Conservation (phyloP, 192 early-diverging fungal genomes). For the Coemansia sp. region DNA sequence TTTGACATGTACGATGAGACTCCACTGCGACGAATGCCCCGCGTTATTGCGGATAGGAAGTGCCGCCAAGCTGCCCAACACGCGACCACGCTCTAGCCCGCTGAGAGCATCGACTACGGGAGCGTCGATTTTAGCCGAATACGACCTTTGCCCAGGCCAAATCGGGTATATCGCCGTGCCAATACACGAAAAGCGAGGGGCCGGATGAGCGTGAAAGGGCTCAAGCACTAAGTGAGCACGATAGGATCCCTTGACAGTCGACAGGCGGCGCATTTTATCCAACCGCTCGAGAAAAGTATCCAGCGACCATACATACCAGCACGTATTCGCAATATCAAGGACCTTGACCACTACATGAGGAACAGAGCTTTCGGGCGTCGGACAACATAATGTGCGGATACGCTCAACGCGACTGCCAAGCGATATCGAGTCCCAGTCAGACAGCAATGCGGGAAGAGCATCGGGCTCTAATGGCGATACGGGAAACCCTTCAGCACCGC, state of each 20-base stretch:
- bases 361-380: slow-evolving; percentile 17
- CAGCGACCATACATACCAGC: slow-evolving; percentile 70
- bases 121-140: slow-evolving; percentile 49
- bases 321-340: slow-evolving; percentile 53
- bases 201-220: slow-evolving; percentile 38
- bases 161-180: slow-evolving; percentile 41
- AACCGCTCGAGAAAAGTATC: slow-evolving; percentile 61
- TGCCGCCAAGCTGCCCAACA: slow-evolving; percentile 29
- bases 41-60: slow-evolving; percentile 22
- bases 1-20: slow-evolving; percentile 43
- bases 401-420: slow-evolving; percentile 6
- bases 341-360: slow-evolving; percentile 56
- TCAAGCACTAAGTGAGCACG: slow-evolving; percentile 43
- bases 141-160: slow-evolving; percentile 44
- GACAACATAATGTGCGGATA: slow-evolving; percentile 19
- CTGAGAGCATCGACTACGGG: slow-evolving; percentile 40
- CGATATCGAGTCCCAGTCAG: slow-evolving; percentile 43
- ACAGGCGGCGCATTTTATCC: slow-evolving; percentile 69
- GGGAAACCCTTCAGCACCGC: slow-evolving; percentile 35
- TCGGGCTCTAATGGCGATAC: slow-evolving; percentile 56
- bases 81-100: slow-evolving; percentile 38
- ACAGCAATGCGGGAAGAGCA: slow-evolving; percentile 41
- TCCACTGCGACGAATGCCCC: slow-evolving; percentile 20
- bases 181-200: slow-evolving; percentile 45
- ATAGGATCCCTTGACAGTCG: slow-evolving; percentile 49